Evolutionary conservation across 495 filamentous ascomycete species (phyloP).

Genomic region (Trichoderma erinaceum): DNA sequence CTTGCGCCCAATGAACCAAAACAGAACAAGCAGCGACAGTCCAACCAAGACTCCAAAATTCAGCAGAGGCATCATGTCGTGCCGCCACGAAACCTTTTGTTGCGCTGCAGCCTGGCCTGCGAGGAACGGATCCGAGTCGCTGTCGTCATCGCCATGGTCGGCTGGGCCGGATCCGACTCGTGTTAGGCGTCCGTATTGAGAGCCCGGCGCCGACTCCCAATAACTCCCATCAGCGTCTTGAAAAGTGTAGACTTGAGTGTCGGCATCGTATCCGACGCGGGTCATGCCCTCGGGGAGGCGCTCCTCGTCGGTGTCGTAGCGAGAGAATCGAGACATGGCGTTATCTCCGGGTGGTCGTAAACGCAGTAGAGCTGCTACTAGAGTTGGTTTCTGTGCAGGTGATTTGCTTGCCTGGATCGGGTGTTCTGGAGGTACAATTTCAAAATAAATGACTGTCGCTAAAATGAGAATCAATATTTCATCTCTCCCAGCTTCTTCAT

Average conservation of each 20-base stretch:
- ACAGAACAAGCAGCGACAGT: constrained; percentile 26
- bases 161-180: constrained; percentile 22
- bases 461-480: not conserved
- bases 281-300: constrained; percentile 49
- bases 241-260: constrained; percentile 45
- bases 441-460: not conserved
- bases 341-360: not conserved
- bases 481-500: not conserved
- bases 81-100: constrained; percentile 25
- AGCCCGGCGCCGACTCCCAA: constrained; percentile 42
- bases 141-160: not conserved
- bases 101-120: not conserved
- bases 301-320: constrained; percentile 43
- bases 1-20: constrained; percentile 25
- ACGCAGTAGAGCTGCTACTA: not conserved
- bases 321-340: constrained; percentile 37
- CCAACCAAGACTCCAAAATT: constrained; percentile 31
- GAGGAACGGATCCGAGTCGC: constrained; percentile 4
- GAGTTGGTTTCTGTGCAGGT: too few relatives aligned
- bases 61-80: constrained; percentile 30
- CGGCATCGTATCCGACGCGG: constrained; percentile 49
- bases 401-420: too few relatives aligned
- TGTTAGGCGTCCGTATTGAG: constrained; percentile 38
- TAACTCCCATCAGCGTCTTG: constrained; percentile 33
- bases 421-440: not conserved